phyloP scores from a whole-genome alignment of 176 grass and related monocot genomes.

The Olyra latifolia region DNA sequence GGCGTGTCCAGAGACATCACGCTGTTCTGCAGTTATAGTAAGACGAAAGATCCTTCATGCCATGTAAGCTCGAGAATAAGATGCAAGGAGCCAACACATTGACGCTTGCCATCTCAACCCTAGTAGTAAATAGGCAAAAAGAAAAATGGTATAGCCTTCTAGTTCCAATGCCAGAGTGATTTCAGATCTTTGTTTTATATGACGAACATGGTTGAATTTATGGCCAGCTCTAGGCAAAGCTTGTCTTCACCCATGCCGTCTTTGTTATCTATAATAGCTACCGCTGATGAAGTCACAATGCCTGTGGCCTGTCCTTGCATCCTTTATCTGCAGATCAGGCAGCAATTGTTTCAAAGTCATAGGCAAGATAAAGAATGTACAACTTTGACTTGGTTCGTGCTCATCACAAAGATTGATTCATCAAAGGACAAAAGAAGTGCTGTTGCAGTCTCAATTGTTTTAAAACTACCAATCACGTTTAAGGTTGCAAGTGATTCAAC shows the following conservation, averaged over 20 bases:
- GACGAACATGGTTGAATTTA: constrained; percentile 25
- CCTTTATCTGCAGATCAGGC: constrained; percentile 31
- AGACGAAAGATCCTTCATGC: neutral
- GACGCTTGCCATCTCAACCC: neutral
- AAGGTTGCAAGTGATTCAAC: constrained; percentile 2
- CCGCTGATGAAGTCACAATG: neutral
- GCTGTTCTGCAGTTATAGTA: neutral
- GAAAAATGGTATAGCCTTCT: neutral
- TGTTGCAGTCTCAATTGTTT: constrained; percentile 26
- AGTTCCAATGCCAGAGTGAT: too few relatives aligned
- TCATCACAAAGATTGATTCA: constrained; percentile 13
- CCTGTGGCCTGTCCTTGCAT: neutral
- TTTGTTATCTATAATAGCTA: constrained; percentile 17
- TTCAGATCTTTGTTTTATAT: constrained; percentile 24
- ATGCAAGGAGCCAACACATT: neutral
- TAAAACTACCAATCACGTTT: neutral
- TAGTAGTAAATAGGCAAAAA: neutral
- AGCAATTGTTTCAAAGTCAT: constrained; percentile 31
- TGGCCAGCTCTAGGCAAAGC: constrained; percentile 20
- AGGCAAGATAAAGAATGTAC: constrained; percentile 14
- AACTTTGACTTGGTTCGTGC: constrained; percentile 28
- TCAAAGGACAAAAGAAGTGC: constrained; percentile 27
- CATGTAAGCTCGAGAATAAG: neutral
- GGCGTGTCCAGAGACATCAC: neutral
- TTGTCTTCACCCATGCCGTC: constrained; percentile 29